phyloP scores from a whole-genome alignment of 140 eudicot species.

The Anethum foeniculum region DNA sequence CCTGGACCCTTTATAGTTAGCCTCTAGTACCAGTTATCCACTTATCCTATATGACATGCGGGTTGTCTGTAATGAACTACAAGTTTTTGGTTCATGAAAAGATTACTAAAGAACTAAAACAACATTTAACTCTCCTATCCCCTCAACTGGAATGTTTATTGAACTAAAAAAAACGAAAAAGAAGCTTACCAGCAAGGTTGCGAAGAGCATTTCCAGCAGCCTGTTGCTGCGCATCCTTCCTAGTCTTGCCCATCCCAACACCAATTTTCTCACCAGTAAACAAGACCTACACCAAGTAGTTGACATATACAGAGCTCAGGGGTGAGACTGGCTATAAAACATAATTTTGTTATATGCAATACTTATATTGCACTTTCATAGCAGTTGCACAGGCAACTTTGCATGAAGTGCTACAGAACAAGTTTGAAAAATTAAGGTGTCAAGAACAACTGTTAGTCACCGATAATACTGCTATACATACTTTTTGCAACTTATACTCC shows the following conservation, averaged over 20 bases:
- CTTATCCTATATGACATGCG: not conserved
- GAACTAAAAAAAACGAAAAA: too few relatives aligned
- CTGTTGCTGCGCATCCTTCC: conserved; percentile 95
- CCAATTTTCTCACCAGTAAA: conserved; percentile 85
- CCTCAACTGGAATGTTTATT: not conserved
- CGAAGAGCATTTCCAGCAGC: conserved; percentile 96
- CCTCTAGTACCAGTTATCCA: not conserved
- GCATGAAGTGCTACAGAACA: not conserved
- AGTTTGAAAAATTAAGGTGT: not conserved
- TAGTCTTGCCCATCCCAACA: conserved; percentile 76
- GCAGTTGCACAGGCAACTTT: not conserved
- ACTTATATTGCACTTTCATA: not conserved
- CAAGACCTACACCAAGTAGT: conserved; percentile 50
- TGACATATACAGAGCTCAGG: not conserved
- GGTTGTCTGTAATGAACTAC: not conserved
- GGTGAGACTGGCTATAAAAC: not conserved
- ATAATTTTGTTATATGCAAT: not conserved
- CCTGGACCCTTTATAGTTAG: not conserved
- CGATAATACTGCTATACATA: too few relatives aligned
- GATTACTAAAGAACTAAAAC: not conserved
- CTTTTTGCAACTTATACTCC: not conserved
- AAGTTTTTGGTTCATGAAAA: not conserved
- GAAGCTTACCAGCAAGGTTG: conserved; percentile 64
- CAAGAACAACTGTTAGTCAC: too few relatives aligned
- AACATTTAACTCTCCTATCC: not conserved